phyloP scores from a whole-genome alignment of 2,329 filamentous ascomycete genomes.

The Aspergillus persii region DNA sequence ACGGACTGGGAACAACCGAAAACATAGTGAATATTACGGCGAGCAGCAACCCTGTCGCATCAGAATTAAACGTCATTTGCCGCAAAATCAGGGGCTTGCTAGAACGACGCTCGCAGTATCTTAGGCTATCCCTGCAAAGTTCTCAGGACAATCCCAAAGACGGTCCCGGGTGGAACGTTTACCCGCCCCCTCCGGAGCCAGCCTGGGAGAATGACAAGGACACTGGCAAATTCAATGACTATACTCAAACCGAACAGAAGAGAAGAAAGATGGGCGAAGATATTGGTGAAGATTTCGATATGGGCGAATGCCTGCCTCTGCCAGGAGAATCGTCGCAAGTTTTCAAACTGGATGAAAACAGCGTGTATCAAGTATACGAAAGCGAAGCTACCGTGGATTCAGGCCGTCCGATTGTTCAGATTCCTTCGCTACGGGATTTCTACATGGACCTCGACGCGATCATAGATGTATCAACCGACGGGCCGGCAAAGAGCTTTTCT shows the following conservation, averaged over 20 bases:
- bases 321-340: constrained; percentile 68
- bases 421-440: constrained; percentile 92
- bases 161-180: constrained; percentile 77
- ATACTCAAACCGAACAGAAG: constrained; percentile 51
- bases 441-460: constrained; percentile 92
- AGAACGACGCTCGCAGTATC: constrained; percentile 84
- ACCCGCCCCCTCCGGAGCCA: constrained; percentile 86
- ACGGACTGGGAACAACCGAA: constrained; percentile 60
- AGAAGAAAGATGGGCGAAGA: constrained; percentile 82
- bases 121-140: constrained; percentile 77
- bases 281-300: constrained; percentile 88
- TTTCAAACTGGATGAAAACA: constrained; percentile 75
- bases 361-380: constrained; percentile 91
- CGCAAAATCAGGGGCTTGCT: constrained; percentile 87
- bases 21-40: constrained; percentile 64
- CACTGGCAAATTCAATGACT: constrained; percentile 29
- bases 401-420: constrained; percentile 69
- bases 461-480: constrained; percentile 86
- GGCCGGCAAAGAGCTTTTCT: constrained; percentile 94
- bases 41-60: constrained; percentile 74
- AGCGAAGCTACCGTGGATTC: constrained; percentile 60
- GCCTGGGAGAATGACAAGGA: constrained; percentile 71
- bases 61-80: constrained; percentile 83
- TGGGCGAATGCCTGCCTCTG: constrained; percentile 73
- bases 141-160: constrained; percentile 86